Conservation (phyloP, 2,329 filamentous ascomycete genomes). For the Pseudogymnoascus sp. region DNA sequence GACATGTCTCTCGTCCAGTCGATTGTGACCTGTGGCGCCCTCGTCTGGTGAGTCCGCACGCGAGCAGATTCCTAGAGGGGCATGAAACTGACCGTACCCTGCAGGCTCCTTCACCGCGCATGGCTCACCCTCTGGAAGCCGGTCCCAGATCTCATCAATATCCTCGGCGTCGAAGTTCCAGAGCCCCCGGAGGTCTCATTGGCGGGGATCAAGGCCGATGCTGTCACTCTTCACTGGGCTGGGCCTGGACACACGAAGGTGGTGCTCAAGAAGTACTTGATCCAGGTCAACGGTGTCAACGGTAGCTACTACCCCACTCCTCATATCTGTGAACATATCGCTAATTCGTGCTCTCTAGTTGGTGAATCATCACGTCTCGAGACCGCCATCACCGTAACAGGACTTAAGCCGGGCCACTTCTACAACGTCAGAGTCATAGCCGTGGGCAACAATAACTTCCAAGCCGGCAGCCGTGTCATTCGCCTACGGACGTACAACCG, state of each 20-base stretch:
- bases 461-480: constrained; percentile 78
- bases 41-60: constrained; percentile 23
- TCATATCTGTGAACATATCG: background rate
- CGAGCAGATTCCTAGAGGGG: background rate
- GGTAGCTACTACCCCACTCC: constrained; percentile 43
- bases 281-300: constrained; percentile 89
- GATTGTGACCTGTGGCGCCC: constrained; percentile 25
- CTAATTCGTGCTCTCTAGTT: constrained; percentile 42
- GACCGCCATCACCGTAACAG: constrained; percentile 83
- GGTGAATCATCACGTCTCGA: constrained; percentile 76
- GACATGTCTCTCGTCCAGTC: constrained; percentile 28
- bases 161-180: constrained; percentile 90
- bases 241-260: constrained; percentile 56
- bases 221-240: constrained; percentile 87
- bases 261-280: constrained; percentile 71
- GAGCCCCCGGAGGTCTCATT: constrained; percentile 83
- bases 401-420: constrained; percentile 76
- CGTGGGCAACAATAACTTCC: constrained; percentile 85
- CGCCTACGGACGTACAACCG: constrained; percentile 68
- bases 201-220: constrained; percentile 78
- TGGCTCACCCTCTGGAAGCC: constrained; percentile 86
- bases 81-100: background rate
- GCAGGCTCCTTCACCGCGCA: constrained; percentile 74
- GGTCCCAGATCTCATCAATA: constrained; percentile 80
- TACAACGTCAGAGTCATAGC: constrained; percentile 93